phyloP scores from a whole-genome alignment of 73 alveolate species.

The Paramecium sexaurelia region DNA sequence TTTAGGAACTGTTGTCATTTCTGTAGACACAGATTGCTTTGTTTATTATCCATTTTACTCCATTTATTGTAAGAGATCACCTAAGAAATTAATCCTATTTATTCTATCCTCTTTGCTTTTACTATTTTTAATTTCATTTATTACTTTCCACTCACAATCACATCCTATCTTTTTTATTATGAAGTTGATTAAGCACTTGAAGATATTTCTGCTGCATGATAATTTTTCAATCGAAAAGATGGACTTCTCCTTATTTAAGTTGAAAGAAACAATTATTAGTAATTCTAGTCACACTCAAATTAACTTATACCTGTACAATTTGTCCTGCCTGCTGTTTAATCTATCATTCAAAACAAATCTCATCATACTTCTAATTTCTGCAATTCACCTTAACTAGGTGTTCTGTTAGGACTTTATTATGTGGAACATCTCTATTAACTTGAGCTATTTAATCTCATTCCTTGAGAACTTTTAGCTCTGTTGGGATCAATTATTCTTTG shows the following conservation, averaged over 20 bases:
- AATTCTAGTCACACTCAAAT: neutral
- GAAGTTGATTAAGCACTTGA: neutral
- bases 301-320: neutral
- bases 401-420: constrained; percentile 16
- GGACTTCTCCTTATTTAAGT: neutral
- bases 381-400: constrained; percentile 27
- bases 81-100: neutral
- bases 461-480: constrained; percentile 1
- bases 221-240: neutral
- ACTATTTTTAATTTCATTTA: neutral
- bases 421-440: neutral
- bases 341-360: constrained; percentile 11
- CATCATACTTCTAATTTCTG: neutral
- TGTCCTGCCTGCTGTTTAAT: neutral
- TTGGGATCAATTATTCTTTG: neutral
- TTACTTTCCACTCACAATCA: neutral
- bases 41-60: neutral
- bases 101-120: constrained; percentile 6
- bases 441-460: neutral
- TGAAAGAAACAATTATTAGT: neutral
- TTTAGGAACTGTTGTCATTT: constrained; percentile 16
- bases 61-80: neutral
- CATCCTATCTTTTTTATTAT: neutral
- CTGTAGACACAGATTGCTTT: neutral
- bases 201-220: neutral